Conservation (phyloP, 2,329 filamentous ascomycete genomes). For the Colletotrichum sp. region DNA sequence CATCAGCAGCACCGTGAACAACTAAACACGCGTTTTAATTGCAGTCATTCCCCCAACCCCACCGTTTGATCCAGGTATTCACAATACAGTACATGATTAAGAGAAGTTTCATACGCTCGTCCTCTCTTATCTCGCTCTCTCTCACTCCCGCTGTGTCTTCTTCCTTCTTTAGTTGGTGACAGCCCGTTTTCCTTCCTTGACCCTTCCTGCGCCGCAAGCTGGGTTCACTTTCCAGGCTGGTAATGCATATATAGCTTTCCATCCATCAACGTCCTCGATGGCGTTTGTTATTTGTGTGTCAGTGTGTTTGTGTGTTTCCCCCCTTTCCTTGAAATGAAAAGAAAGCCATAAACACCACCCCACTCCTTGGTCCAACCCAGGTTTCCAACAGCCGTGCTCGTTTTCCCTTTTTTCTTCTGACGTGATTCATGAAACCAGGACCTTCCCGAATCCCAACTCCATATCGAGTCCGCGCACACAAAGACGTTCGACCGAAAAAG, state of each 20-base stretch:
- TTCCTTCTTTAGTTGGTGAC: not conserved
- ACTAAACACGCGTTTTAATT: slow-evolving; percentile 12
- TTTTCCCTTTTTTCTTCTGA: slow-evolving; percentile 1
- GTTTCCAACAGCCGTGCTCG: not conserved
- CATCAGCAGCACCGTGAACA: not conserved
- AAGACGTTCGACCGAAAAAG: not conserved
- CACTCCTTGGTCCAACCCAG: not conserved
- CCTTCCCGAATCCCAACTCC: slow-evolving; percentile 18
- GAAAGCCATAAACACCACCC: not conserved
- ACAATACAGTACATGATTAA: slow-evolving; percentile 23
- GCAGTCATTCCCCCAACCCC: not conserved
- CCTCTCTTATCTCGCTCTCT: not conserved
- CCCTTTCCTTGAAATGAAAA: not conserved
- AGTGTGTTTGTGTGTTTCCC: not conserved
- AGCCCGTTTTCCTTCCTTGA: not conserved
- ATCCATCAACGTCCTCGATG: not conserved
- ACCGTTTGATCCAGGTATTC: slow-evolving; percentile 16
- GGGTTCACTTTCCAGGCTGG: not conserved
- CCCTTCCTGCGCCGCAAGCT: not conserved
- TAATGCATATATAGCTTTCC: not conserved
- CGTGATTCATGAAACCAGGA: slow-evolving; percentile 16
- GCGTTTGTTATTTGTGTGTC: not conserved
- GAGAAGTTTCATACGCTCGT: slow-evolving; percentile 14
- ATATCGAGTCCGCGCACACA: not conserved
- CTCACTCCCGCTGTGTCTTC: not conserved